A percentile compares a stretch with the other conserved stretches of the same genome.
phyloP scores from a whole-genome alignment of 139 green algal species.

The Monoraphidium neglectum region DNA sequence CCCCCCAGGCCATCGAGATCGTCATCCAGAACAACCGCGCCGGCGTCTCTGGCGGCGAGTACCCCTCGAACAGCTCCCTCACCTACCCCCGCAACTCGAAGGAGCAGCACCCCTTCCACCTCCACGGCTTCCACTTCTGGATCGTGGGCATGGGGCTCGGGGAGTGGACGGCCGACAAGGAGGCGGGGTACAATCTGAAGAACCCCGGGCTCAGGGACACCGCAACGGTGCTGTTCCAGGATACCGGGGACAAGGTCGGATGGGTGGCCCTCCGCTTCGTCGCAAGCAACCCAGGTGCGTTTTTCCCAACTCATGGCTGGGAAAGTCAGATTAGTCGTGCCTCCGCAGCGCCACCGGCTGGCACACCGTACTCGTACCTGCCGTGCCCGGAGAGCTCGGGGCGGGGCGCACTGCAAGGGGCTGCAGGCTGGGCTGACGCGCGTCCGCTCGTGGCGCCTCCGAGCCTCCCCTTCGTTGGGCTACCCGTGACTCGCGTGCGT shows the following conservation, averaged over 20 bases:
- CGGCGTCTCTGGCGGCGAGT: conserved; percentile 20
- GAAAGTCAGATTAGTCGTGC: too few relatives aligned
- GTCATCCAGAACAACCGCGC: conserved; percentile 30
- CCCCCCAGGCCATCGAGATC: conserved; percentile 24
- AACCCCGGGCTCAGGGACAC: conserved; percentile 41
- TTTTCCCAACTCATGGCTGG: too few relatives aligned
- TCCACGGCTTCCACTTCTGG: conserved; percentile 76
- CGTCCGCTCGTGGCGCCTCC: too few relatives aligned
- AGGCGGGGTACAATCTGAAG: conserved; percentile 32
- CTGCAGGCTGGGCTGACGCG: too few relatives aligned
- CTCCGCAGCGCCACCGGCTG: too few relatives aligned
- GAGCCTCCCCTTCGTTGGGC: too few relatives aligned
- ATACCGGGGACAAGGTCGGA: conserved; percentile 16
- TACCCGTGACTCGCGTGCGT: too few relatives aligned
- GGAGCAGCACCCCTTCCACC: conserved; percentile 74
- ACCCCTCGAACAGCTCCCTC: not conserved
- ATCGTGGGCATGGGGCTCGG: conserved; percentile 36
- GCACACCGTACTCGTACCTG: too few relatives aligned
- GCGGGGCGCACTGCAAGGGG: too few relatives aligned
- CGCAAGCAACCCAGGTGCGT: too few relatives aligned
- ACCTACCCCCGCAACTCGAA: conserved; percentile 37
- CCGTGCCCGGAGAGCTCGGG: too few relatives aligned
- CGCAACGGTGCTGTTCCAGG: conserved; percentile 31
- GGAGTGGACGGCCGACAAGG: conserved; percentile 1
- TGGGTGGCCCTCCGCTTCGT: conserved; percentile 26